A percentile compares a stretch with the other conserved stretches of the same genome.
These are phyloP conservation scores for Strobilomyces dryophilus DNA, from an alignment of 768 basidiomycete genomes.

Conservation along the genomic window DNA sequence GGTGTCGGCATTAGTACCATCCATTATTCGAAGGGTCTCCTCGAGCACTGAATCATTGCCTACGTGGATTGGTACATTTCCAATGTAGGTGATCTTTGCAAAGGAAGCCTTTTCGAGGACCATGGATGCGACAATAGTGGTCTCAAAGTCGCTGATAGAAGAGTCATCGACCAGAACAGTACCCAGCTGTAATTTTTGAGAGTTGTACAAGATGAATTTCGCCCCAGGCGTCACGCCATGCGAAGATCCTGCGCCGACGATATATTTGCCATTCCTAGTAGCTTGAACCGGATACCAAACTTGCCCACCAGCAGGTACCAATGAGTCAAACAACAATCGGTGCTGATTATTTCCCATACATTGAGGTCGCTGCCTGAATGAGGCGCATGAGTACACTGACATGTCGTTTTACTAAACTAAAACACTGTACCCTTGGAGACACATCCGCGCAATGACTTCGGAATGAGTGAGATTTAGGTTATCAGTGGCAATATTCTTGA, in stretches of 20 bases:
- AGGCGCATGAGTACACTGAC: not conserved
- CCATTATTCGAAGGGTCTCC: not conserved
- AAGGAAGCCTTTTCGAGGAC: not conserved
- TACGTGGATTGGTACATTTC: not conserved
- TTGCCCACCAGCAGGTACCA: constrained; percentile 15
- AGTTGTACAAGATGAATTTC: constrained; percentile 21
- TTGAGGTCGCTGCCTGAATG: constrained; percentile 26
- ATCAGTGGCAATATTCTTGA: not conserved
- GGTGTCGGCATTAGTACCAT: not conserved
- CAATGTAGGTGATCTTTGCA: constrained; percentile 1
- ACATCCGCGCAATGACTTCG: constrained; percentile 20
- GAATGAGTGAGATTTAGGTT: constrained; percentile 19
- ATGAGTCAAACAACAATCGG: constrained; percentile 8
- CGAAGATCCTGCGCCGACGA: constrained; percentile 25
- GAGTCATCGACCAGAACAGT: constrained; percentile 6
- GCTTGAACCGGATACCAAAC: constrained; percentile 1
- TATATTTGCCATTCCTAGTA: not conserved
- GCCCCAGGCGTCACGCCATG: constrained; percentile 21
- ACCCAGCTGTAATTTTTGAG: not conserved
- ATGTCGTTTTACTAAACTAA: not conserved
- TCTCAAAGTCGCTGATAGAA: constrained; percentile 14
- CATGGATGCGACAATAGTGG: not conserved
- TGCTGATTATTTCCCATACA: constrained; percentile 24
- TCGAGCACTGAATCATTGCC: not conserved
- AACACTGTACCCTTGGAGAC: not conserved